phyloP scores from a whole-genome alignment of 192 early-diverging fungal genomes.

The Rhizophagus clarus region DNA sequence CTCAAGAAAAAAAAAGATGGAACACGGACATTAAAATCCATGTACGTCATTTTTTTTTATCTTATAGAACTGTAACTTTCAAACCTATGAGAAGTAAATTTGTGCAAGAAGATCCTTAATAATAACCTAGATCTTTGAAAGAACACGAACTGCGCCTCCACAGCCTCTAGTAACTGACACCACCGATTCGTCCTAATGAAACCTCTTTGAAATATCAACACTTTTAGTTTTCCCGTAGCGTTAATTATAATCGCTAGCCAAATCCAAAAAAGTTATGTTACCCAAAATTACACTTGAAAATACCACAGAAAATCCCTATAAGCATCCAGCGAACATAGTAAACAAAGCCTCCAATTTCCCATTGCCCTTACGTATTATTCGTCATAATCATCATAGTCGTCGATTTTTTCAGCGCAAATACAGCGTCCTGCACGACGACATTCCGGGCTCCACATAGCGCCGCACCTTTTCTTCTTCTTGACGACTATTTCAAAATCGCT shows the following conservation, averaged over 20 bases:
- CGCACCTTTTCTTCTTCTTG: neutral
- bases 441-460: slow-evolving; percentile 9
- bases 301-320: neutral
- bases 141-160: too few species aligned
- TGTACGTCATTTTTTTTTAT: too few species aligned
- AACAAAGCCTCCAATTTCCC: neutral
- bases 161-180: too few species aligned
- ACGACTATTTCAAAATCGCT: neutral
- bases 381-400: neutral
- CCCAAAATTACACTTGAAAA: neutral
- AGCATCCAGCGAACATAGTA: neutral
- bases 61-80: too few species aligned
- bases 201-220: neutral
- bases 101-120: neutral
- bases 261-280: neutral
- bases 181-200: neutral
- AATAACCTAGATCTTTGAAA: neutral
- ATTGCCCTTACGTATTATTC: neutral
- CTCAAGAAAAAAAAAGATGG: too few species aligned
- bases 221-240: neutral
- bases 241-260: neutral
- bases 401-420: slow-evolving; percentile 2
- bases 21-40: too few species aligned
- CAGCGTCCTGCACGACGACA: slow-evolving; percentile 17
- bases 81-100: too few species aligned